Evolutionary conservation across 2,329 filamentous ascomycete genomes (phyloP).

Genomic region (Ceratocystis ficicola): DNA sequence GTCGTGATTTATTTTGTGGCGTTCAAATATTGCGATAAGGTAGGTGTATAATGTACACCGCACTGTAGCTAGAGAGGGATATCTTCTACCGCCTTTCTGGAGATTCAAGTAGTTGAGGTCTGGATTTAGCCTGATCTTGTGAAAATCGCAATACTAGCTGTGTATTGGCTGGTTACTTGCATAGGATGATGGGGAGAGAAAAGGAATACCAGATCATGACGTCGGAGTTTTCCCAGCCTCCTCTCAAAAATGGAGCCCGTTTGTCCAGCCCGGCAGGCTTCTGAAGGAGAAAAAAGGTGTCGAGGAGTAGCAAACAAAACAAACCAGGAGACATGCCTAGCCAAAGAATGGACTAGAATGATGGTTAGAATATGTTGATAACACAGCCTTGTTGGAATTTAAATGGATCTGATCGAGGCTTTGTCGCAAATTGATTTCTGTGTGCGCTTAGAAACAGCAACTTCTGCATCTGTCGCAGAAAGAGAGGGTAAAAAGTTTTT

Average conservation of each 20-base stretch:
- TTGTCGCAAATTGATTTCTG: conserved; percentile 1
- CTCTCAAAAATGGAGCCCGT: conserved; percentile 11
- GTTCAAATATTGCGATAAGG: not conserved
- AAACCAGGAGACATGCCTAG: conserved; percentile 13
- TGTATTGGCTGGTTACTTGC: not conserved
- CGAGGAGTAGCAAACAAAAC: conserved; percentile 3
- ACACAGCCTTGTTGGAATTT: not conserved
- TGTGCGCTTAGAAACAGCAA: not conserved
- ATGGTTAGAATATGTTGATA: not conserved
- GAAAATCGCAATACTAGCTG: not conserved
- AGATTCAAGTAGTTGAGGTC: not conserved
- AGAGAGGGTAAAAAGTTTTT: not conserved
- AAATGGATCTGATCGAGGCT: not conserved
- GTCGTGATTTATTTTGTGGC: conserved; percentile 9
- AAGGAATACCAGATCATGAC: conserved; percentile 12
- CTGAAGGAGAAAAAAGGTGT: conserved; percentile 15
- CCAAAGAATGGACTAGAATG: conserved; percentile 13
- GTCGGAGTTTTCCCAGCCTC: conserved; percentile 14
- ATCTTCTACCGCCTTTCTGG: not conserved
- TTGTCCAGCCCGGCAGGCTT: conserved; percentile 11
- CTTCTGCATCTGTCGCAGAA: not conserved
- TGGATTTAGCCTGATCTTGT: not conserved
- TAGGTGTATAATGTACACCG: not conserved
- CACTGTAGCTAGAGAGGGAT: not conserved
- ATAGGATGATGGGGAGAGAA: conserved; percentile 12